A percentile compares a stretch with the other conserved stretches of the same genome.
These are phyloP conservation scores for Schizophyllum commune DNA, from an alignment of 1,284 basidiomycete species.

Conservation along the genomic window DNA sequence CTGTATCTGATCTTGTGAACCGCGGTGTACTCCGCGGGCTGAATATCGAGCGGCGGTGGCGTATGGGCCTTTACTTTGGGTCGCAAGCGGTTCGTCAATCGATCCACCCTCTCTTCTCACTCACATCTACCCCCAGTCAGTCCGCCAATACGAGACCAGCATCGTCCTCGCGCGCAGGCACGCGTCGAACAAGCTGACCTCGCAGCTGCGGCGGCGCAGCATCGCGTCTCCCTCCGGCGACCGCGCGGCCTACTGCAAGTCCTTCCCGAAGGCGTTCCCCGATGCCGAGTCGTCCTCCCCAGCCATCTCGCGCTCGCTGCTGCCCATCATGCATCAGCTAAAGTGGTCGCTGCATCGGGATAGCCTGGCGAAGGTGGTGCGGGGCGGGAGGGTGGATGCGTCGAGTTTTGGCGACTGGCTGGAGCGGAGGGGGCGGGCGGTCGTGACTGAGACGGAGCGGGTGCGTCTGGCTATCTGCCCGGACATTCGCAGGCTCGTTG, in stretches of 20 bases:
- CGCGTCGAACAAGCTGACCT: constrained; percentile 38
- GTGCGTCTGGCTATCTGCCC: constrained; percentile 62
- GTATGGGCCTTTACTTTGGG: constrained; percentile 55
- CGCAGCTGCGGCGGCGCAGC: constrained; percentile 35
- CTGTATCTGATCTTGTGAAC: constrained; percentile 55
- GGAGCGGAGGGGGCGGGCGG: constrained; percentile 36
- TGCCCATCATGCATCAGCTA: constrained; percentile 46
- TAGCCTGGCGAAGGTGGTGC: constrained; percentile 32
- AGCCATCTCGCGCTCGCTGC: constrained; percentile 41
- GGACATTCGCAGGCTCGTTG: constrained; percentile 45
- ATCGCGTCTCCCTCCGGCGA: constrained; percentile 13
- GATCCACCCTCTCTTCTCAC: constrained; percentile 9
- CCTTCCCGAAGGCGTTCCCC: constrained; percentile 41
- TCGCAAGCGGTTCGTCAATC: constrained; percentile 43
- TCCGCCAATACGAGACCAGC: constrained; percentile 50
- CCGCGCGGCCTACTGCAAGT: constrained; percentile 26
- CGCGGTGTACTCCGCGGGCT: constrained; percentile 61
- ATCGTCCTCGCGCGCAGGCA: constrained; percentile 40
- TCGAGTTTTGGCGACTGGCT: constrained; percentile 36
- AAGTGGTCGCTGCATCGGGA: constrained; percentile 45
- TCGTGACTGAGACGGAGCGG: constrained; percentile 53
- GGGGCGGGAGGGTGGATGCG: constrained; percentile 21
- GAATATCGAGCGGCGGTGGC: constrained; percentile 55
- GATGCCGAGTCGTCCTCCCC: constrained; percentile 42
- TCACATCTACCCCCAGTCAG: constrained; percentile 31